phyloP scores from a whole-genome alignment of 2,329 filamentous ascomycete genomes.

The Celoporthe dispersa region DNA sequence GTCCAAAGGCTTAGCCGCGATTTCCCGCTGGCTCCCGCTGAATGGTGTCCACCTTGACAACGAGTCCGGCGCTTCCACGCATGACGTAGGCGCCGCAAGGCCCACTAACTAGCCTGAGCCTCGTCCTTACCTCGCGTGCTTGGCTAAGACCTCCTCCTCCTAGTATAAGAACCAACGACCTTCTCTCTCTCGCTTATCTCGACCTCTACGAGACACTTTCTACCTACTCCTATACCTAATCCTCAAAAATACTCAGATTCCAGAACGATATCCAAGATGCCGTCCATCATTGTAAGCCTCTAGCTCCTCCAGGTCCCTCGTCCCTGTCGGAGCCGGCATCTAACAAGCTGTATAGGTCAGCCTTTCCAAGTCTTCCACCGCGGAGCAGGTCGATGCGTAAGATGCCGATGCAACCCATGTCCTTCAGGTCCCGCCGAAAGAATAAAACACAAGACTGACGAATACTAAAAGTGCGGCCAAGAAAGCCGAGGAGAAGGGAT shows the following conservation, averaged over 20 bases:
- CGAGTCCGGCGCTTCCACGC: neutral
- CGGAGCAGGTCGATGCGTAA: conserved; percentile 30
- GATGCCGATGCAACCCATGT: conserved; percentile 2
- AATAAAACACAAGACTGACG: neutral
- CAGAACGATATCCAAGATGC: conserved; percentile 46
- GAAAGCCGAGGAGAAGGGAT: conserved; percentile 74
- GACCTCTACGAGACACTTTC: neutral
- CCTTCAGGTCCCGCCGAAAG: neutral
- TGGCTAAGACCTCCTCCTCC: neutral
- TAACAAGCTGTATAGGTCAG: conserved; percentile 16
- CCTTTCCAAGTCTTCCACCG: conserved; percentile 19
- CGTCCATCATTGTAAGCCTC: conserved; percentile 58
- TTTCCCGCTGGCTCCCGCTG: conserved; percentile 3
- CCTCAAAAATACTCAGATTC: neutral
- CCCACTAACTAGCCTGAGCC: conserved; percentile 3
- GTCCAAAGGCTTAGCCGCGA: neutral
- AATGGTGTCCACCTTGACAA: conserved; percentile 32
- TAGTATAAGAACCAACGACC: neutral
- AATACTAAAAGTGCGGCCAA: conserved; percentile 69
- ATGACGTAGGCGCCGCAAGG: conserved; percentile 5
- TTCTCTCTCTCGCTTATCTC: neutral
- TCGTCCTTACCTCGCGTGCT: neutral
- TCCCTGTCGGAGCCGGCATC: conserved; percentile 1
- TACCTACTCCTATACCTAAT: neutral
- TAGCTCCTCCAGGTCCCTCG: neutral